Percentiles rank a stretch among this genome's conserved stretches.
Conservation (phyloP, 257 asterid species). For the Eucommia ulmoides region DNA sequence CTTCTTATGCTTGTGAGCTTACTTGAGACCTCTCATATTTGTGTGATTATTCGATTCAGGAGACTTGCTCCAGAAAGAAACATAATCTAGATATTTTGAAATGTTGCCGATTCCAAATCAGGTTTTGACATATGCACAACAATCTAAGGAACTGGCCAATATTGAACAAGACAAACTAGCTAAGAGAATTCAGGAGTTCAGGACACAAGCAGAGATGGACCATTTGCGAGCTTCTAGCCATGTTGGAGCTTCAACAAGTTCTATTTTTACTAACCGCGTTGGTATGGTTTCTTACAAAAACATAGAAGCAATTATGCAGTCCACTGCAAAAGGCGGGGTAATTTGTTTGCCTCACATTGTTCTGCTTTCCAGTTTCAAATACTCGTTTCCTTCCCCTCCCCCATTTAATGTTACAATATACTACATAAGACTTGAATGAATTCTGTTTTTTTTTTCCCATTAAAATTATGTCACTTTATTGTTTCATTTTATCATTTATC, state of each 20-base stretch:
- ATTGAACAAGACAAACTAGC: conserved; percentile 92
- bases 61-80: neutral
- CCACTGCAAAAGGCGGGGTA: conserved; percentile 87
- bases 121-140: conserved; percentile 96
- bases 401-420: too few species aligned
- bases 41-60: neutral
- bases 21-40: conserved; percentile 3
- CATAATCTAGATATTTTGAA: neutral
- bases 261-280: conserved; percentile 45
- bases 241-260: conserved; percentile 46
- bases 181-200: conserved; percentile 90
- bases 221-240: conserved; percentile 56
- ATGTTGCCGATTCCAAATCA: conserved; percentile 19
- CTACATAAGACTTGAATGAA: too few species aligned
- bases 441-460: too few species aligned
- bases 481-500: neutral
- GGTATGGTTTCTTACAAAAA: conserved; percentile 58
- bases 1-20: conserved; percentile 6
- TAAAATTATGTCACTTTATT: too few species aligned
- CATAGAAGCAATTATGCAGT: conserved; percentile 56
- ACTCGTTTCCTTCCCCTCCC: too few species aligned
- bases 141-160: conserved; percentile 84
- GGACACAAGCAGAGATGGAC: conserved; percentile 77
- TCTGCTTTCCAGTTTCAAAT: too few species aligned
- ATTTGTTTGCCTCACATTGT: too few species aligned